These are phyloP conservation scores for Metschnikowia anglica DNA, from an alignment of 805 yeast genomes.

Conservation along the genomic window DNA sequence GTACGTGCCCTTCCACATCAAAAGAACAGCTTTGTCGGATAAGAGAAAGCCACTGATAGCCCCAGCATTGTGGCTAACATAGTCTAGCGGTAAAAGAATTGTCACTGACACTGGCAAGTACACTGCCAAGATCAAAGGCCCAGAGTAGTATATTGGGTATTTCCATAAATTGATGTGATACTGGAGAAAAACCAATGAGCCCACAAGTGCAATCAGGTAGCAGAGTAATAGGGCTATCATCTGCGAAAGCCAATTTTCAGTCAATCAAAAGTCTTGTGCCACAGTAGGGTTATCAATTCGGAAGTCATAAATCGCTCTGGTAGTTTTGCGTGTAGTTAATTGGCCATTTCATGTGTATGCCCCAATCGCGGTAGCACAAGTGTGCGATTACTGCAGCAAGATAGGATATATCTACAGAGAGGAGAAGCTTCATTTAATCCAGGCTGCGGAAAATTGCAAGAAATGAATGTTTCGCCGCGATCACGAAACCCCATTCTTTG, in stretches of 20 bases:
- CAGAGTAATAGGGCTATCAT: conserved; percentile 21
- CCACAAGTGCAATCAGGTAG: conserved; percentile 28
- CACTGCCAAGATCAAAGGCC: conserved; percentile 57
- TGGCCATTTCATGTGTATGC: too few species aligned
- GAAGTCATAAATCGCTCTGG: too few species aligned
- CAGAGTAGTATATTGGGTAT: conserved; percentile 41
- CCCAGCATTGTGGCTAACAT: conserved; percentile 52
- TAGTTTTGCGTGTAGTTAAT: too few species aligned
- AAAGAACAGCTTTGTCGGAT: conserved; percentile 30
- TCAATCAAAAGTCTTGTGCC: neutral
- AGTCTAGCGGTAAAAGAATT: conserved; percentile 71
- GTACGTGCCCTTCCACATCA: conserved; percentile 71
- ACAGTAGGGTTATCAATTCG: neutral
- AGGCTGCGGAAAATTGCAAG: too few species aligned
- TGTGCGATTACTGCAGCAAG: neutral
- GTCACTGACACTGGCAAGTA: conserved; percentile 75
- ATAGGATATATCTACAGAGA: neutral
- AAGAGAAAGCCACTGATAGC: conserved; percentile 39
- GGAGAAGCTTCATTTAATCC: too few species aligned
- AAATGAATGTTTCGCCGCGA: too few species aligned
- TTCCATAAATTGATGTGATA: conserved; percentile 36
- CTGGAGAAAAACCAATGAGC: conserved; percentile 35
- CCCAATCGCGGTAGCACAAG: neutral
- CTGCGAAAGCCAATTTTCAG: neutral
- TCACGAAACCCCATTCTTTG: too few species aligned